phyloP scores from a whole-genome alignment of 768 basidiomycete genomes.

The Rhodotorula babjevae region DNA sequence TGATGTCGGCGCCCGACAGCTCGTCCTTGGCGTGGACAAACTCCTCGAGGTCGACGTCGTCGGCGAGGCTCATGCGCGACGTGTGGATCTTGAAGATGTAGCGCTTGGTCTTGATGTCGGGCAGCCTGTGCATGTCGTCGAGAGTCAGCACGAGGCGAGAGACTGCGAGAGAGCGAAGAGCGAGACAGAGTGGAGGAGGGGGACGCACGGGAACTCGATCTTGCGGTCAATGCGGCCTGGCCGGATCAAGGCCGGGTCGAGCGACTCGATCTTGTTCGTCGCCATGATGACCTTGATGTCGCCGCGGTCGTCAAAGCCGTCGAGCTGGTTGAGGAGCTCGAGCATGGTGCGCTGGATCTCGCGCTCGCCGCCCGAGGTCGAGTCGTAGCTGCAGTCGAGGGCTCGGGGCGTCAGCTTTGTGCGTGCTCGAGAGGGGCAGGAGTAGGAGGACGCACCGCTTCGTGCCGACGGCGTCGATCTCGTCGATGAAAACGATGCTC shows the following conservation, averaged over 20 bases:
- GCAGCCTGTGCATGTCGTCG: constrained; percentile 57
- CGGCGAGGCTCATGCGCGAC: constrained; percentile 80
- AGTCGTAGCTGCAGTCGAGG: constrained; percentile 69
- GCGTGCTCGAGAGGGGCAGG: background rate
- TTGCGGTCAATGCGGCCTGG: constrained; percentile 98
- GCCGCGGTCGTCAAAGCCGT: constrained; percentile 99
- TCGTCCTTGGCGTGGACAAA: constrained; percentile 90
- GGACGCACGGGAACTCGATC: constrained; percentile 71
- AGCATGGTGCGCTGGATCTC: constrained; percentile 99
- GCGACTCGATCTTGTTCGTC: constrained; percentile 92
- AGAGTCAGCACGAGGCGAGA: background rate
- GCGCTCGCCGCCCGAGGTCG: constrained; percentile 95
- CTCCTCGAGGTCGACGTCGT: constrained; percentile 87
- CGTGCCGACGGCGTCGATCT: constrained; percentile 96
- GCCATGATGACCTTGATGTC: constrained; percentile 99
- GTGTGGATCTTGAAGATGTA: constrained; percentile 92
- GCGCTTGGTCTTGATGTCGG: constrained; percentile 97
- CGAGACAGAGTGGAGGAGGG: background rate
- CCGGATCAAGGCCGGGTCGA: constrained; percentile 95
- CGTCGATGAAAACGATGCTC: constrained; percentile 98
- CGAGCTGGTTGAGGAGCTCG: constrained; percentile 94
- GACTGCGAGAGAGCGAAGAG: too few species aligned
- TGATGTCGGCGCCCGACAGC: constrained; percentile 84
- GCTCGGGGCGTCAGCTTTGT: background rate
- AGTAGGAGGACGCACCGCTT: constrained; percentile 64